Conservation (phyloP, 495 filamentous ascomycete genomes). For the Aspergillus biplanus region DNA sequence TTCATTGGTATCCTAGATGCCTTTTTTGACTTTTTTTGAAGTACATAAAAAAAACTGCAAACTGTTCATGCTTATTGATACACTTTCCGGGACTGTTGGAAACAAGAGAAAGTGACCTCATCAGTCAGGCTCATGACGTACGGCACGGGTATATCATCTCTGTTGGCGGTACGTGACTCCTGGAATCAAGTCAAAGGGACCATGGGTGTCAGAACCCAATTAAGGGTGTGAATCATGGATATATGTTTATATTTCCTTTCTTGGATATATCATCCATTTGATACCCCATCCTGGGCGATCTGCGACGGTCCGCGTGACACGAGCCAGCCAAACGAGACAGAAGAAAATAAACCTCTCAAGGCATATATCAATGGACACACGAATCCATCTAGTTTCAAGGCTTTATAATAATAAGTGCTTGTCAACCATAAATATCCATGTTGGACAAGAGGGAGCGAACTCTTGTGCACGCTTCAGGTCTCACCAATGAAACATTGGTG, state of each 20-base stretch:
- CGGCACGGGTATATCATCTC: neutral
- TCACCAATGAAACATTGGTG: neutral
- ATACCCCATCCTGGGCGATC: neutral
- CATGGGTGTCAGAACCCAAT: neutral
- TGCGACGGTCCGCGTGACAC: neutral
- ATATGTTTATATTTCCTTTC: neutral
- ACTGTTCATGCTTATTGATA: slow-evolving; percentile 3
- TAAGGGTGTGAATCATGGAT: neutral
- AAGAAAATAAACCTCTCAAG: too few relatives aligned
- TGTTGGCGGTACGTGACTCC: neutral
- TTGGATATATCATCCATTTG: neutral
- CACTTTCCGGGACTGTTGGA: slow-evolving; percentile 1
- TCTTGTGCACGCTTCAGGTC: too few relatives aligned
- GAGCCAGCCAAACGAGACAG: neutral
- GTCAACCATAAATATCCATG: too few relatives aligned
- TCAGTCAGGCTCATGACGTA: slow-evolving; percentile 16
- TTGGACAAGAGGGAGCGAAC: too few relatives aligned
- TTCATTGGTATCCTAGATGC: neutral
- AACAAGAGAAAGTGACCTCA: slow-evolving; percentile 13
- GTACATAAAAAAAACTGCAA: too few relatives aligned
- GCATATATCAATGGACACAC: neutral
- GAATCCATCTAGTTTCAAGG: neutral
- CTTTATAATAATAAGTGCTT: too few relatives aligned
- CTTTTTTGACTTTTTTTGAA: too few relatives aligned
- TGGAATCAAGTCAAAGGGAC: neutral